Evolutionary conservation across 352 stramenopile genomes (phyloP), one percentile per base, ranked within the genome.

Genomic region (Phytophthora podocarpi): DNA sequence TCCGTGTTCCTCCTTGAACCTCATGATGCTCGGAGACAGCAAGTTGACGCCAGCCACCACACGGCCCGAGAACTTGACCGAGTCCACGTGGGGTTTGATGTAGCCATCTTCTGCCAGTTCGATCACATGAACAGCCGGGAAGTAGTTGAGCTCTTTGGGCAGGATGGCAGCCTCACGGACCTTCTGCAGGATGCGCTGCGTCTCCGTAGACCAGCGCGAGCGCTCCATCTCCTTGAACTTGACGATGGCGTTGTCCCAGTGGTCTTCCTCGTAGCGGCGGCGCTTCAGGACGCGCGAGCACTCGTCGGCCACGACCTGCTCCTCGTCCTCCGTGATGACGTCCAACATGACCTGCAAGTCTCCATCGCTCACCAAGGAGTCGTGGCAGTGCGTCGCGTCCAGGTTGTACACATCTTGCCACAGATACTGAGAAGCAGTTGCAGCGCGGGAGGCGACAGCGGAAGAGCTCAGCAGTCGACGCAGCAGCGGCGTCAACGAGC

Each of bases 191-290:
- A 95, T 77, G 23, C 60, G 43, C 34, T 67, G 67, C 11, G 81
- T 89, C 64, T 95, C 86, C 20, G 62, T 36, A 50, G 81, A 93
- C 86, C 86, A 95, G 27, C 85, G 80, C 26, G 80, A 89, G 34
- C 82, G 81, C 54, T 95, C 86, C 84, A 93, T 95, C 71, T 95
- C 86, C 56, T 93, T 93, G 58, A 91, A 95, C 51, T 95, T 93
- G 70, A 95, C 59, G 53, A 95, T 95, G 26, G 87, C 82, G 30
- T 87, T 75, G 72, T 95, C 86, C 86, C 86, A 95, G 57, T 95
- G 86, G 41, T 89, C 74, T 34, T 86, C 72, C 32, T 95, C 84
- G 53, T 91, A 93, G 35, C 82, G 82, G n/a, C 86, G 76, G 28
- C 85, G 81, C 18, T 67, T 72, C n/a, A 95, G 67, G 24, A 91